A percentile compares a stretch with the other conserved stretches of the same genome.
These are phyloP conservation scores for Nothophaeocryptopus gaeumannii DNA, from an alignment of 2,329 filamentous ascomycete genomes.

Conservation along the genomic window DNA sequence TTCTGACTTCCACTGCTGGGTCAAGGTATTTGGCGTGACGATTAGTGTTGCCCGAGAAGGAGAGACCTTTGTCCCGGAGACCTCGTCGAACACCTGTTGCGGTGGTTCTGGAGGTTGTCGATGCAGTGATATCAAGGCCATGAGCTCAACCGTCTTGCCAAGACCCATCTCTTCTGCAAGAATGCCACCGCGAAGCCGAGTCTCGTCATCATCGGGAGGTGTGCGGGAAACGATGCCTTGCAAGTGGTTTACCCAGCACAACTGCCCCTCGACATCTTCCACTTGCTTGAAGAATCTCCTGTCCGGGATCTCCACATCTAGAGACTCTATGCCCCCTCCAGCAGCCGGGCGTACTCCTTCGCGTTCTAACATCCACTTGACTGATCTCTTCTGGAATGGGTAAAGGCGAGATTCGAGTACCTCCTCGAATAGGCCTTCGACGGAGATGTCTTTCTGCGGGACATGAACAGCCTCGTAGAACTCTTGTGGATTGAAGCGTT, in stretches of 20 bases:
- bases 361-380: constrained; percentile 66
- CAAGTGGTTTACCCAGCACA: constrained; percentile 60
- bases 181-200: constrained; percentile 58
- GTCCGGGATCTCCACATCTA: not conserved
- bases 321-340: not conserved
- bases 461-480: constrained; percentile 71
- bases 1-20: constrained; percentile 63
- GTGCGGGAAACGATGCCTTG: constrained; percentile 52
- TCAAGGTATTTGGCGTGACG: constrained; percentile 59
- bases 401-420: constrained; percentile 50
- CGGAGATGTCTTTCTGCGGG: constrained; percentile 46
- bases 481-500: constrained; percentile 49
- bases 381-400: constrained; percentile 68
- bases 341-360: constrained; percentile 50
- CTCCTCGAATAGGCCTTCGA: constrained; percentile 13
- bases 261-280: constrained; percentile 47
- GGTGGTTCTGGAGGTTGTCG: constrained; percentile 39
- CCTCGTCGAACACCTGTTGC: constrained; percentile 33
- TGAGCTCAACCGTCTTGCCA: constrained; percentile 75
- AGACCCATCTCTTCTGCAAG: constrained; percentile 81
- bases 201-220: constrained; percentile 41
- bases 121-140: constrained; percentile 67
- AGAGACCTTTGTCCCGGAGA: constrained; percentile 46
- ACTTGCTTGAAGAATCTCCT: constrained; percentile 22
- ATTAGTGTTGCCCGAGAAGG: constrained; percentile 59